These are phyloP conservation scores for Sisymbrium altissimum DNA, from an alignment of 345 rosid genomes.

Conservation along the genomic window DNA sequence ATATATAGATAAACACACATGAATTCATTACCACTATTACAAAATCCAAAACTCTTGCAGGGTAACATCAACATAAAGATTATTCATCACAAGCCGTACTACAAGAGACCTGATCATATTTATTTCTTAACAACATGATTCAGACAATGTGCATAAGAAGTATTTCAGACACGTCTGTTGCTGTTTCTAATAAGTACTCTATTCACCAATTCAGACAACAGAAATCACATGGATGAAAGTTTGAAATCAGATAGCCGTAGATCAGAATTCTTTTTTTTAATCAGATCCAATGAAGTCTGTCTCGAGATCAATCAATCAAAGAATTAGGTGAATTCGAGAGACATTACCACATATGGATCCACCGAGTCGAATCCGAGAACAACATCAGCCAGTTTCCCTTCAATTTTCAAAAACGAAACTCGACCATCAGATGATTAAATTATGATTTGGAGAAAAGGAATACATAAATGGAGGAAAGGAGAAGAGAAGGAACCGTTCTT, in stretches of 20 bases:
- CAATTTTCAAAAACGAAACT: background rate
- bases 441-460: background rate
- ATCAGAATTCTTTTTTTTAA: background rate
- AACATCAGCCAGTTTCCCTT: slow-evolving; percentile 77
- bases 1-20: background rate
- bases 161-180: slow-evolving; percentile 3
- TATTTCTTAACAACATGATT: background rate
- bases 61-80: no score
- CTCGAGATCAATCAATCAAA: background rate
- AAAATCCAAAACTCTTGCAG: background rate
- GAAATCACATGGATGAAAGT: background rate
- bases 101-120: background rate
- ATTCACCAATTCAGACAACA: slow-evolving; percentile 1
- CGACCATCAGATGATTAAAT: slow-evolving; percentile 10
- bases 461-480: background rate
- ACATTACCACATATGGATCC: slow-evolving; percentile 76
- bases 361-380: slow-evolving; percentile 89
- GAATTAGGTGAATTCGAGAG: background rate
- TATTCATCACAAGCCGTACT: background rate
- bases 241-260: background rate
- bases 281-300: slow-evolving; percentile 6
- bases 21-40: background rate
- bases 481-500: slow-evolving; percentile 52
- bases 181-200: background rate
- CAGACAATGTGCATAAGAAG: background rate